Evolutionary conservation across 495 filamentous ascomycete genomes (phyloP), one percentile per base, ranked within the genome.

Genomic region (Hamigera avellanea): DNA sequence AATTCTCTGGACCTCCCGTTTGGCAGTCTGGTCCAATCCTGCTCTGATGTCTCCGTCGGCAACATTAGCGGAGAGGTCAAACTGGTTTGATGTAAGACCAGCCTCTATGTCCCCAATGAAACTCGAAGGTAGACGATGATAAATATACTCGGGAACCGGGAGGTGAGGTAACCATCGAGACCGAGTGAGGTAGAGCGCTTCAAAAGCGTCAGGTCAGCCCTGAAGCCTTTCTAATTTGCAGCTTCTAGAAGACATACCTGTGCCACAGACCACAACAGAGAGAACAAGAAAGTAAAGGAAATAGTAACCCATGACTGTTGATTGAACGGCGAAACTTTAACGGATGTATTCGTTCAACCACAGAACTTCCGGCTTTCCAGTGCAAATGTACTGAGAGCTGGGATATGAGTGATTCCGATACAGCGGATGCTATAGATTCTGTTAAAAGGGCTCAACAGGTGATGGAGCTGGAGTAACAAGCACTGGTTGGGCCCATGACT

Each of bases 101-200:
- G 83, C 74, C 54, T 94, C 87, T 27, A 87, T 72, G 60, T 98
- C 91, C 33, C 64, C 74, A 25, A 59, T 66, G 59, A 96, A 95
- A 43, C 72, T 74, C 2, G 69, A 61, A 0, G 85, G 83, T 9
- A 95, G 72, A 19, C 71, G 78, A 37, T 77, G 56, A 63, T 95
- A 96, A 40, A 75, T 61, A 45, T 75, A 67, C 30, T 74, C 72
- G 8, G 75, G 72, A 13, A 78, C 57, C 16, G 69, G 67, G 28
- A 80, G 48, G 16, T 76, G 50, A 27, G 69, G 76, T 15, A 81
- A 46, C 91, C 91, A 98, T 61, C 63, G 64, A 35, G 67, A 57
- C 36, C 91, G 86, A 30, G 80, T 88, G 37, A 93, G 57, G 66
- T 84, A 95, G 38, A 89, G 76, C 32, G 59, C 75, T 78, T 61